Evolutionary conservation across 1,139 yeast species (phyloP), one percentile per base, ranked within the genome.

Genomic region (Blastobotrys indianensis): DNA sequence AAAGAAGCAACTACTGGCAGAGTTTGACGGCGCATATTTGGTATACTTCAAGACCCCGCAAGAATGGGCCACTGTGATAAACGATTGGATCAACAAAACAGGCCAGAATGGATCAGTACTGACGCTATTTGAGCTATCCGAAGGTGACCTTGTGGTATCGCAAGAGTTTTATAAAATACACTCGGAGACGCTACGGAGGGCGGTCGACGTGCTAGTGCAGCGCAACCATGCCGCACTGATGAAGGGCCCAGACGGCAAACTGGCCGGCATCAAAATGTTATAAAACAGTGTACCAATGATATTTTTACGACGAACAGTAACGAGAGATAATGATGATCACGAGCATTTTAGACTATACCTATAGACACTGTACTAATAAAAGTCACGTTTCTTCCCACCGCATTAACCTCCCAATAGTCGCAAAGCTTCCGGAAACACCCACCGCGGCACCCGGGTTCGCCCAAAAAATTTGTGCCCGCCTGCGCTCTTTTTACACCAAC

Each of bases 61-160:
- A 13, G 94, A 86, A 50, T 86, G 97, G 95, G 85, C 88, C 0
- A 76, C 79, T 12, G 59, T 76, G 32, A 61, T 82, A 1, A 55
- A 68, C 30, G 75, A 76, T 39, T 81, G 84, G 82, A 72, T 85
- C 16, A 90, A 82, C 46, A 69, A 72, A 12, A 76, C 90, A 0
- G 96, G 96, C 0, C 95, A 87, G 62, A 70, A 75, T 47, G 88
- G 88, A 5, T 70, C 82, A 0, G 84, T 92, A 2, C 67, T 92
- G 46, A 92, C 98, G 0, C 65, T 88, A 8, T 90, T 85, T 64
- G 98, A 92, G 63, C 64, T 92, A 39, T 58, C 71, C 0, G 76
- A 78, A 51, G 85, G 86, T 57, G 94, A 85, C 33, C 66, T 76
- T 37, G 77, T 80, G 0, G 57, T 67, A 2, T 73, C 74, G 1